Base-by-base conservation (phyloP, 805 yeast species). In the Saturnispora quitensis region DNA sequence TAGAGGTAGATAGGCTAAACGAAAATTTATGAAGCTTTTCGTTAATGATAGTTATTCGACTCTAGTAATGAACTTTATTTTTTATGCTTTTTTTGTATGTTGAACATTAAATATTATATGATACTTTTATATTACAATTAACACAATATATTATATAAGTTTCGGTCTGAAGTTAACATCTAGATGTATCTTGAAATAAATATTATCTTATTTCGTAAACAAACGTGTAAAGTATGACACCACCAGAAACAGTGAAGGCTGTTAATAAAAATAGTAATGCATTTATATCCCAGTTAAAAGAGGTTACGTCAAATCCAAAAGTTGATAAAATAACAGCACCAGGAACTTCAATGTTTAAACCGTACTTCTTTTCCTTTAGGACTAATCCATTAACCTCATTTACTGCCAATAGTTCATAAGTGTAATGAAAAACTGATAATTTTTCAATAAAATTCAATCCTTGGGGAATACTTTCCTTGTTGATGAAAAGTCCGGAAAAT, bases 251-350 rank as follows among this genome's bases (percentile, higher is more conserved):
- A 36, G 86, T 65, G 65, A 89, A 89, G 1, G 73, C 62, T 1
- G 73, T 67, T 31, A 82, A 75, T 73, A 86, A 81, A 0, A 76
- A 73, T 0, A 72, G 70, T 48, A 93, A 72, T 54, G 78, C 78
- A 34, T 74, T 64, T 28, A 84, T 74, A 65, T 93, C 98, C 35
- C 73, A 72, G 67, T 78, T 68, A 50, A 86, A 77, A 2, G 90
- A 93, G 24, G 82, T 80, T 13, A 88, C 91, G 57, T 87, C 78
- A 66, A 93, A 93, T 0, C 99, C 99, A 72, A 93, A 93, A 0
- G 98, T 89, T 58, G 95, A 86, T 59, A 93, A 74, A 51, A 93
- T 93, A 1, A 96, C 95, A 2, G 99, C 98, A 10, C 99, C 99
- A 0, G 99, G 99, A 15, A 93, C 95, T 67, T 89, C 96, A 60